phyloP scores from a whole-genome alignment of 768 basidiomycete genomes.

The Tylopilus plumbeoviolaceoides region DNA sequence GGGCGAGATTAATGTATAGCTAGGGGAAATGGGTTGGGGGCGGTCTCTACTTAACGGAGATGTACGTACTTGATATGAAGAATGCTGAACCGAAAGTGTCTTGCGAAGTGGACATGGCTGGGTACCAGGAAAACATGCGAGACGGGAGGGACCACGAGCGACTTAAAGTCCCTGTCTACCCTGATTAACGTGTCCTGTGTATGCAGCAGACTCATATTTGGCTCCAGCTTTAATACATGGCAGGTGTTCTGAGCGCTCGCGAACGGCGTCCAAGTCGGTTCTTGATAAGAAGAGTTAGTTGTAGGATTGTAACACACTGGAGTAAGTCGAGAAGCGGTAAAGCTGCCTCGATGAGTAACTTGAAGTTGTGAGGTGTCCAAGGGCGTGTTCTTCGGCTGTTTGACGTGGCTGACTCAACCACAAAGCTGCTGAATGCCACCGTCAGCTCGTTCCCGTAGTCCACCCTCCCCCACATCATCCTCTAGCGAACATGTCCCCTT shows the following conservation, averaged over 20 bases:
- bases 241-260: background rate
- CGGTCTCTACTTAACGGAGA: background rate
- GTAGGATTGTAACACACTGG: too few species aligned
- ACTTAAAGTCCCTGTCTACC: too few species aligned
- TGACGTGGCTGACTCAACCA: background rate
- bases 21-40: background rate
- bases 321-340: too few species aligned
- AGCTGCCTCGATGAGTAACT: too few species aligned
- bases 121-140: background rate
- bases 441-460: slow-evolving; percentile 18
- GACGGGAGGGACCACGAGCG: background rate
- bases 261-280: too few species aligned
- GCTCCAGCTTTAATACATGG: background rate
- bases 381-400: background rate
- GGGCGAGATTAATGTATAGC: slow-evolving; percentile 5
- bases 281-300: background rate
- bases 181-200: background rate
- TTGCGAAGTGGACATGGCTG: slow-evolving; percentile 1
- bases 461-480: slow-evolving; percentile 10
- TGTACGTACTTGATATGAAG: slow-evolving; percentile 4
- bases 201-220: background rate
- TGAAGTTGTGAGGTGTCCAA: too few species aligned
- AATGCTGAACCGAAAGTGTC: background rate
- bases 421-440: slow-evolving; percentile 11
- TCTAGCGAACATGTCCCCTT: slow-evolving; percentile 11